These are phyloP conservation scores for Celoporthe dispersa DNA, from an alignment of 2,329 filamentous ascomycete species.

Conservation along the genomic window DNA sequence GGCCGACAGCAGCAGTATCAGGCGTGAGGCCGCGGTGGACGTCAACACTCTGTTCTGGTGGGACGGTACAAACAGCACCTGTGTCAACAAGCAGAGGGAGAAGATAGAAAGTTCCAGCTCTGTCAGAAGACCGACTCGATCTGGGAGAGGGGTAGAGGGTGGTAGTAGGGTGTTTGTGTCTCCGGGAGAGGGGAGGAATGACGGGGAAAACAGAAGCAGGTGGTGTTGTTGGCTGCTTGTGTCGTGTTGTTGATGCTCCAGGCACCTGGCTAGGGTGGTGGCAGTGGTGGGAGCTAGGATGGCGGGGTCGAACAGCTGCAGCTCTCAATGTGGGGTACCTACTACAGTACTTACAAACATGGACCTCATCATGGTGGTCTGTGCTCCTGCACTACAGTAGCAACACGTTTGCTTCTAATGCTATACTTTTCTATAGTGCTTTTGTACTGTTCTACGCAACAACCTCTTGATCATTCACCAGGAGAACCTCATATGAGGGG, in stretches of 20 bases:
- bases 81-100: neutral
- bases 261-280: neutral
- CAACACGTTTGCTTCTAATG: neutral
- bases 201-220: neutral
- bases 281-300: slow-evolving; percentile 7
- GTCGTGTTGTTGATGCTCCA: neutral
- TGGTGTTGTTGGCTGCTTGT: neutral
- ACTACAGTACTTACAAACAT: neutral
- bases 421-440: neutral
- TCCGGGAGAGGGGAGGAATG: neutral
- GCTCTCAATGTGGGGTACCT: neutral
- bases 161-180: neutral
- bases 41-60: neutral
- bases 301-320: neutral
- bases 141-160: neutral
- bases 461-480: neutral
- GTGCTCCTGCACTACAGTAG: neutral
- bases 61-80: neutral
- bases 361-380: neutral
- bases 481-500: too few relatives aligned
- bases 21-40: neutral
- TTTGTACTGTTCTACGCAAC: neutral
- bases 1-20: neutral
- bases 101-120: neutral
- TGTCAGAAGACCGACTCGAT: neutral